Evolutionary conservation across 352 stramenopile genomes (phyloP).

Genomic region (Lagenidium giganteum): DNA sequence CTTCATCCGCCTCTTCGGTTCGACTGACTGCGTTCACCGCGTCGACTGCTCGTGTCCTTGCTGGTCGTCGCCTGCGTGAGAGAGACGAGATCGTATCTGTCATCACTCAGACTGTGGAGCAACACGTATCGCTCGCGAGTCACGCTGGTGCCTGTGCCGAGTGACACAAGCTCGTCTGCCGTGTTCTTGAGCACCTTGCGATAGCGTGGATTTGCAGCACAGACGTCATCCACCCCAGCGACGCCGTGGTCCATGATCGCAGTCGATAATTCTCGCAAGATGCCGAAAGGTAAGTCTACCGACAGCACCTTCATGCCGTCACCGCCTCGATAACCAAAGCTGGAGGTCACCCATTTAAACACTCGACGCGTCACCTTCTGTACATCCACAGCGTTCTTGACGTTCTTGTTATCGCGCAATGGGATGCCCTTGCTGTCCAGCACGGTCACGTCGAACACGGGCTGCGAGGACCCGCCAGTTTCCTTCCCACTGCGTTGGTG

Average conservation of each 20-base stretch:
- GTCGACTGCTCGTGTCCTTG: neutral
- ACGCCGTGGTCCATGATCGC: constrained; percentile 69
- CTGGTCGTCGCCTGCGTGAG: constrained; percentile 44
- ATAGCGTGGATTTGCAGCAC: constrained; percentile 57
- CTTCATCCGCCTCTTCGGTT: too few species aligned
- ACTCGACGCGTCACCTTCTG: constrained; percentile 79
- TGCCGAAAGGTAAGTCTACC: constrained; percentile 70
- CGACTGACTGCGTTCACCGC: too few species aligned
- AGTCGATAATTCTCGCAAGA: constrained; percentile 79
- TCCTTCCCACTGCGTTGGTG: constrained; percentile 10
- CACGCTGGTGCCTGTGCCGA: constrained; percentile 43
- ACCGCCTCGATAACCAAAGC: constrained; percentile 63
- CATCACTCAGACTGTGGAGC: constrained; percentile 77
- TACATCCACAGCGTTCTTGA: constrained; percentile 56
- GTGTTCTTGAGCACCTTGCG: constrained; percentile 81
- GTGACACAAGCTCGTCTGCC: constrained; percentile 61
- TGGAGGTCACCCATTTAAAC: constrained; percentile 83
- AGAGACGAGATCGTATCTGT: constrained; percentile 86
- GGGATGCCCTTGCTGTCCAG: constrained; percentile 61
- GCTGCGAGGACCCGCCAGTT: constrained; percentile 25
- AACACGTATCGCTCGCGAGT: constrained; percentile 69
- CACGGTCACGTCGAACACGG: constrained; percentile 74
- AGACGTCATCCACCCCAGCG: constrained; percentile 49
- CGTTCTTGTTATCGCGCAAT: constrained; percentile 61
- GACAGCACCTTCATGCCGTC: constrained; percentile 83